Base-by-base conservation (phyloP, 163 green algal species). In the Chlamydomonas reinhardtii region DNA sequence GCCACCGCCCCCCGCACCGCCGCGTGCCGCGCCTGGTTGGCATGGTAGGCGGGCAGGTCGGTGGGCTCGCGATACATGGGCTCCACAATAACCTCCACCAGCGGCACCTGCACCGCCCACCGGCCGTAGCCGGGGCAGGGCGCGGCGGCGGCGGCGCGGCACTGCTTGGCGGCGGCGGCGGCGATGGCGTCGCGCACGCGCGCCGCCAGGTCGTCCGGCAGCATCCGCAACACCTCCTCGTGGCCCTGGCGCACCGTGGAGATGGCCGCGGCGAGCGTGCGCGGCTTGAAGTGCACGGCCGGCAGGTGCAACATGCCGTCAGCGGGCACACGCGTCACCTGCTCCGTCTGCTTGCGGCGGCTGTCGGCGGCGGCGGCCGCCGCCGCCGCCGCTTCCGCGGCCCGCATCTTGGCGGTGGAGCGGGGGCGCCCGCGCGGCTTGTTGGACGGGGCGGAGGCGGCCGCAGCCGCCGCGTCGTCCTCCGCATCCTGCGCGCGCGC, bases 211-310 rank as follows among this genome's bases (percentile, higher is more conserved):
- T 48, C 74, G 54, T 79, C 74, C 3, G 83, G 83, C 83, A 89
- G 74, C 83, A 89, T 68, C 73, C 66, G 74, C 74, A 89, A 66
- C 34, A 84, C 39, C 66, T 83, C 73, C 56, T 84, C 83, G 12
- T 39, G 61, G 16, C 20, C 56, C 35, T 27, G 56, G 4, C 35
- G 29, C 0, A 65, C 29, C 0, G 6, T 29, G 12, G 25, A 27
- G 20, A 71, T 59, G 54, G 54, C 39, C 16, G 70, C 34, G 17
- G 73, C 70, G 5, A 86, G 54, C 14, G 54, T 24, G 27, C 73
- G 61, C 31, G 73, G 72, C 43, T 43, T 64, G 61, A 88, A 82
- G 27, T 76, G 64, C 4, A 19, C 16, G 24, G 61, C 43, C 0
- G 73, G 62, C 39, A 88, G 62, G 74, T 89, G 74, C 65, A 89